Conservation (phyloP, 2,329 filamentous ascomycete species). For the Triangularia setosa region DNA sequence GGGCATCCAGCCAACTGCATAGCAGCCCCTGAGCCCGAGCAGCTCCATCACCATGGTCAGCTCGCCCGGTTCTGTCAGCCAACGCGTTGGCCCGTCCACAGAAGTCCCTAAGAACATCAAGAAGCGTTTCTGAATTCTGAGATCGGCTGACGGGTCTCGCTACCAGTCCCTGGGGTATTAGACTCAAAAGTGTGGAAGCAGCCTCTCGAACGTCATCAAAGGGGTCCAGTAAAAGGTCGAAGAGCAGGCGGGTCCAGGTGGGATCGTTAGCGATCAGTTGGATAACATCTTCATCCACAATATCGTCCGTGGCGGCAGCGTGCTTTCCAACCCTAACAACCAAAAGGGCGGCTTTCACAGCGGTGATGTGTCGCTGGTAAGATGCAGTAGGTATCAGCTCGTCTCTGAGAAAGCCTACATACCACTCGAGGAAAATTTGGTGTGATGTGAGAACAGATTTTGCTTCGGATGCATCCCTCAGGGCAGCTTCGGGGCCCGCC, state of each 20-base stretch:
- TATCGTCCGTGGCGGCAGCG: slow-evolving; percentile 27
- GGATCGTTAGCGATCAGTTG: slow-evolving; percentile 36
- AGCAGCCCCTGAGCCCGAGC: slow-evolving; percentile 71
- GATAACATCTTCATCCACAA: slow-evolving; percentile 26
- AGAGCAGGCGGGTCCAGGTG: slow-evolving; percentile 58
- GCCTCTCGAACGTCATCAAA: slow-evolving; percentile 83
- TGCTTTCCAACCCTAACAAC: slow-evolving; percentile 67
- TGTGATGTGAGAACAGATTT: slow-evolving; percentile 46
- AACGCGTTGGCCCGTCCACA: slow-evolving; percentile 51
- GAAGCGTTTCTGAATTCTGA: slow-evolving; percentile 18
- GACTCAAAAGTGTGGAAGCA: slow-evolving; percentile 48
- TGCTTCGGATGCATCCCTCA: slow-evolving; percentile 21
- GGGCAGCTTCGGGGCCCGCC: slow-evolving; percentile 19
- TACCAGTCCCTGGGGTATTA: slow-evolving; percentile 42
- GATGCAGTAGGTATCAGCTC: slow-evolving; percentile 79
- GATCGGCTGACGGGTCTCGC: slow-evolving; percentile 20
- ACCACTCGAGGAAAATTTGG: slow-evolving; percentile 68
- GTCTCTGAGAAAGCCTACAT: slow-evolving; percentile 63
- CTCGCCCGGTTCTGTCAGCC: slow-evolving; percentile 70
- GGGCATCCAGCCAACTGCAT: slow-evolving; percentile 51
- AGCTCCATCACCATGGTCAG: slow-evolving; percentile 88
- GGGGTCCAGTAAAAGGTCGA: slow-evolving; percentile 80
- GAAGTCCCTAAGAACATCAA: slow-evolving; percentile 43
- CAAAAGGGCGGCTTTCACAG: slow-evolving; percentile 65
- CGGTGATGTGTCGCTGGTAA: slow-evolving; percentile 84